Evolutionary conservation across 257 asterid genomes (phyloP), one percentile per base, ranked within the genome.

Genomic region (Salvia miltiorrhiza): DNA sequence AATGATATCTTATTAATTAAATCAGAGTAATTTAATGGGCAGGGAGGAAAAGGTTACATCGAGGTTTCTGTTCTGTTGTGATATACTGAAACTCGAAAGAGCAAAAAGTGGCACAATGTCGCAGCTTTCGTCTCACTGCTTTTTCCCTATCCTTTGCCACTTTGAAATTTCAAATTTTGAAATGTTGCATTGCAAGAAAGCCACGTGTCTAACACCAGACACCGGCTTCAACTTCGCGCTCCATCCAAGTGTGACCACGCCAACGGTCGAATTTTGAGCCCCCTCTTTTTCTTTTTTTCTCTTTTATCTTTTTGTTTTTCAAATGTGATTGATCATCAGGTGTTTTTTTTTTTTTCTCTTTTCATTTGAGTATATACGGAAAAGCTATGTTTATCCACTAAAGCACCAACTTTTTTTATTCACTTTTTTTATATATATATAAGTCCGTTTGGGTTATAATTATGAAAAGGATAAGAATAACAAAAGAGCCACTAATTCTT

Each of bases 131-230:
- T 12, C 30, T 62, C 65, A 2, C 33, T 48, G 63, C 21, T 71
- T 26, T 68, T 55, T 43, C 23, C 10, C 4, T 77, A n/a, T n/a
- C n/a, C 58, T 60, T 32, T 43, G 9, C 19, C 24, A 49, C 66
- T 82, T 84, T 83, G 84, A 82, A 84, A 48, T 79, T 85, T 85
- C 78, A 82, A 84, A 52, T 7, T 79, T 84, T 81, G 86, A 81
- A 75, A 70, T 40, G 40, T 44, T 48, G 74, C 68, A 76, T 72
- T 73, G 44, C 67, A 23, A 75, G 63, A 67, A 28, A 9, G 17
- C 43, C 40, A 28, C 58, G 35, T 32, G 20, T 12, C 45, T 12
- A 5, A 43, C 57, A 14, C 24, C 11, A 54, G 32, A 8, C 48
- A 21, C 47, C 62, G 21, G 26, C 12, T 49, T 14, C 11, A 19